phyloP scores from a whole-genome alignment of 2,329 filamentous ascomycete genomes.

The Botrytis squamosa region DNA sequence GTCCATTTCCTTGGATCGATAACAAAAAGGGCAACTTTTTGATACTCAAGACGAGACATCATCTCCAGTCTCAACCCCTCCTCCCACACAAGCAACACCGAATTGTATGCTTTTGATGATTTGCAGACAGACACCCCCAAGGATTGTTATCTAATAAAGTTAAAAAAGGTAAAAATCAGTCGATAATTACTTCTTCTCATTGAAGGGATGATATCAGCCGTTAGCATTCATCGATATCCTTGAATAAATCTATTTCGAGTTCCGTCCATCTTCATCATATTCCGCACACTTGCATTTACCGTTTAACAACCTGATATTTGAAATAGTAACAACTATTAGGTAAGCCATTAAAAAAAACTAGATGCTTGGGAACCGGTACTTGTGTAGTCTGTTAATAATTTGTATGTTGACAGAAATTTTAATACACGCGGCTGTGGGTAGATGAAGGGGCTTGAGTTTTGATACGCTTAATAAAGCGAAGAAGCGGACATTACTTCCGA shows the following conservation, averaged over 20 bases:
- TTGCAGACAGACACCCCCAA: not conserved
- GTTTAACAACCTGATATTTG: not conserved
- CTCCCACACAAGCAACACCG: not conserved
- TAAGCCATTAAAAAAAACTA: not conserved
- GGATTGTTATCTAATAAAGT: not conserved
- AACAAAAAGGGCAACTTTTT: not conserved
- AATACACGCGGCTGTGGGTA: not conserved
- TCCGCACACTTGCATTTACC: not conserved
- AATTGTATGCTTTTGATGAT: not conserved
- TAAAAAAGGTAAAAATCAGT: not conserved
- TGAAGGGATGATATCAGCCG: not conserved
- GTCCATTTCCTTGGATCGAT: conserved; percentile 13
- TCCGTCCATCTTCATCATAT: not conserved
- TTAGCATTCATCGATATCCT: not conserved
- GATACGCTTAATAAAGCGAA: not conserved
- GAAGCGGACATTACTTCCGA: not conserved
- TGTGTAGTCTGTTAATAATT: not conserved
- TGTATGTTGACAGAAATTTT: not conserved
- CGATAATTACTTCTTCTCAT: not conserved
- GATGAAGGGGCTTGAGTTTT: conserved; percentile 3
- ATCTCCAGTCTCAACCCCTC: not conserved
- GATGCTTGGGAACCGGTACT: not conserved
- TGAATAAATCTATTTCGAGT: not conserved
- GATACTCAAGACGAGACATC: not conserved
- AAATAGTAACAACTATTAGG: not conserved